Percentiles rank a stretch among this genome's conserved stretches.
Evolutionary conservation across 225 moss, liverwort and hornwort genomes (phyloP).

Genomic region (Asterella californica): DNA sequence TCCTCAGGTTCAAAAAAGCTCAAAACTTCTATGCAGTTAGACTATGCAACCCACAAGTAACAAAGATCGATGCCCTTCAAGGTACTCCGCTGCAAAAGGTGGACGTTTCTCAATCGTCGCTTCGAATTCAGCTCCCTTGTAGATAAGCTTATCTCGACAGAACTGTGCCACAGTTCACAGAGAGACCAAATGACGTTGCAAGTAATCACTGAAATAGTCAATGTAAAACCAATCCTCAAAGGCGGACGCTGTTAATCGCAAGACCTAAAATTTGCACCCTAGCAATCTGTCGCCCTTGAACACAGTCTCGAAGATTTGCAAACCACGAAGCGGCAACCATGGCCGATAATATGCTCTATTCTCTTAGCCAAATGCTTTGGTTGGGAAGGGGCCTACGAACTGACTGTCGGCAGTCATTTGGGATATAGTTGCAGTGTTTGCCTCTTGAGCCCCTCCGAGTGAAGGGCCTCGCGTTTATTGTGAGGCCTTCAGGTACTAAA

Average conservation of each 20-base stretch:
- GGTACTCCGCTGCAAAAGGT: neutral
- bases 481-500: neutral
- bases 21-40: neutral
- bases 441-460: no score
- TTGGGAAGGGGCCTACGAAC: no score
- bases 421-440: no score
- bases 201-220: neutral
- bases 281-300: neutral
- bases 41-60: neutral
- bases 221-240: neutral
- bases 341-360: no score
- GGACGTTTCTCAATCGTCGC: neutral
- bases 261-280: neutral
- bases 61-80: neutral
- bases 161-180: no score
- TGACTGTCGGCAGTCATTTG: no score
- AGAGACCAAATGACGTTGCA: no score
- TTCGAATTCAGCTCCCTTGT: no score
- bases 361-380: no score
- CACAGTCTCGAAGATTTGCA: neutral
- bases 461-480: no score
- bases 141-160: neutral
- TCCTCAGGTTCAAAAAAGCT: neutral
- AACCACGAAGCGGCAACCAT: neutral
- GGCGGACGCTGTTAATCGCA: neutral